A percentile compares a stretch with the other conserved stretches of the same genome.
Evolutionary conservation across 176 grass and related monocot species (phyloP).

Genomic region (Elymus sibiricus): DNA sequence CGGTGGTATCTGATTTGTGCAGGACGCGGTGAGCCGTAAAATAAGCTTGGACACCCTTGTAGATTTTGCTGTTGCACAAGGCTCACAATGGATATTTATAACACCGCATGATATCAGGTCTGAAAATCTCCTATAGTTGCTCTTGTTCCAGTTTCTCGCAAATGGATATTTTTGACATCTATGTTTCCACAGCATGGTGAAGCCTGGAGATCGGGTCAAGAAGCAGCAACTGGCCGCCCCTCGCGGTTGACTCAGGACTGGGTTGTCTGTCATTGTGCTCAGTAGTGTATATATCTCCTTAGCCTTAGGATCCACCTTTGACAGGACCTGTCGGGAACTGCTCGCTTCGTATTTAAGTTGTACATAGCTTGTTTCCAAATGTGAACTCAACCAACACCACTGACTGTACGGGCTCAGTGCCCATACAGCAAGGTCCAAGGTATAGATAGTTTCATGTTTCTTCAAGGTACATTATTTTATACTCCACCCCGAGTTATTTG

Average conservation of each 20-base stretch:
- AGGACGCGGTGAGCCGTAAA: constrained; percentile 92
- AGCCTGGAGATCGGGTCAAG: constrained; percentile 72
- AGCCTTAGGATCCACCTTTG: background rate
- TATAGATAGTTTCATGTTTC: no score
- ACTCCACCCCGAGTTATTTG: no score
- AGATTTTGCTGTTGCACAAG: constrained; percentile 79
- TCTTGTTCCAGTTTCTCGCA: background rate
- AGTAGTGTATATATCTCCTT: background rate
- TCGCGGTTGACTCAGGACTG: constrained; percentile 38
- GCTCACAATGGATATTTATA: constrained; percentile 94
- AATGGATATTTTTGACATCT: background rate
- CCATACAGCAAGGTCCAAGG: no score
- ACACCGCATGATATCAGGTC: constrained; percentile 98
- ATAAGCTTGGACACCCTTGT: constrained; percentile 94
- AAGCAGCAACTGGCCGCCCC: constrained; percentile 94
- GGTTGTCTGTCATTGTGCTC: constrained; percentile 29
- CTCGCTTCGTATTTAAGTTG: constrained; percentile 3
- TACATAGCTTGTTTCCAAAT: no score
- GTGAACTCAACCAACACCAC: no score
- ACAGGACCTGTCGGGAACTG: background rate
- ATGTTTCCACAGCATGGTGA: constrained; percentile 68
- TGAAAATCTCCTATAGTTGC: background rate
- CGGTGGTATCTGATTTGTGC: constrained; percentile 8
- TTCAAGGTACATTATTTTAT: no score
- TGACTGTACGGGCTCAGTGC: no score